Conservation (phyloP, 208 protist species). For the Leishmania tropica region DNA sequence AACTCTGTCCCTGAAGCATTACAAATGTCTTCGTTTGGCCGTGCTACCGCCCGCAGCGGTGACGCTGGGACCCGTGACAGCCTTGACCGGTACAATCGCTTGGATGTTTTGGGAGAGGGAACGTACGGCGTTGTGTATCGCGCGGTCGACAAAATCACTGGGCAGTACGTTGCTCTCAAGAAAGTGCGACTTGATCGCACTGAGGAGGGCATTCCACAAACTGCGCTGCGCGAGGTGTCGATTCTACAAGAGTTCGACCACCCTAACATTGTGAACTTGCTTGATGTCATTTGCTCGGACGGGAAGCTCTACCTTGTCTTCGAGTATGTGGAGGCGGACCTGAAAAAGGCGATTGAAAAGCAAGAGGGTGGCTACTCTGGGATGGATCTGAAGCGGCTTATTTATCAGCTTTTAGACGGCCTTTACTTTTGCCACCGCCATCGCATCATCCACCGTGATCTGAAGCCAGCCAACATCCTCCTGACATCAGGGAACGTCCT, state of each 20-base stretch:
- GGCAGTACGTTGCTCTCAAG: conserved; percentile 96
- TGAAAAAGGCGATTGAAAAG: conserved; percentile 98
- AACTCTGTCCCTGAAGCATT: neutral
- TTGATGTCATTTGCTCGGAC: conserved; percentile 90
- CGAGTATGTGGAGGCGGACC: conserved; percentile 93
- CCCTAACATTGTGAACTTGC: conserved; percentile 95
- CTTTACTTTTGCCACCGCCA: conserved; percentile 94
- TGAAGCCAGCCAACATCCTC: conserved; percentile 97
- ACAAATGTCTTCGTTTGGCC: conserved; percentile 59
- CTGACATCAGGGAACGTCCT: conserved; percentile 81
- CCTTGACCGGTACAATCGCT: conserved; percentile 87
- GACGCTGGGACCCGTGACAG: conserved; percentile 48
- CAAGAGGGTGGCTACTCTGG: conserved; percentile 68
- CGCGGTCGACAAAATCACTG: conserved; percentile 83
- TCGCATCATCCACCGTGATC: conserved; percentile 95
- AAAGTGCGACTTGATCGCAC: conserved; percentile 97
- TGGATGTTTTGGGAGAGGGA: conserved; percentile 92
- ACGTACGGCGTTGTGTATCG: conserved; percentile 94
- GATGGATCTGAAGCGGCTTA: conserved; percentile 77
- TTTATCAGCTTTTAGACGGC: conserved; percentile 92
- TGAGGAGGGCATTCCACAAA: conserved; percentile 98
- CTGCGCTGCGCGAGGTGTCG: conserved; percentile 98
- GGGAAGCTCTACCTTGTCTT: conserved; percentile 93
- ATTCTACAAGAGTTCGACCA: conserved; percentile 98
- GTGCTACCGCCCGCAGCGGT: conserved; percentile 44